Base-by-base conservation (phyloP, 768 basidiomycete species). In the Xerocomellus intermedius region DNA sequence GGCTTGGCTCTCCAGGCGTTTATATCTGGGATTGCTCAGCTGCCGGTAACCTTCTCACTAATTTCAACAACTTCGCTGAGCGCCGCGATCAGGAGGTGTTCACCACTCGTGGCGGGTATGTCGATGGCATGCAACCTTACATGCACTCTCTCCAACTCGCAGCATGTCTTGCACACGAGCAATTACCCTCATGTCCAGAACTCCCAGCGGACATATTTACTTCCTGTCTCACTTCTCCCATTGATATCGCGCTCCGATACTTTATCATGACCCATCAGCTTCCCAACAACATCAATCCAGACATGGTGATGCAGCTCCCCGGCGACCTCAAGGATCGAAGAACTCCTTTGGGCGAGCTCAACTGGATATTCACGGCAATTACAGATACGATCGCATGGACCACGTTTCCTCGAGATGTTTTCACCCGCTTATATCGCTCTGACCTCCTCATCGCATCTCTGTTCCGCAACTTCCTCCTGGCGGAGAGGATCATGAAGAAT, bases 381-480 rank as follows among this genome's bases (percentile, higher is more conserved):
- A 98, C 97, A 16, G 97, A 99, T 73, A 98, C 97, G 9, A 98
- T 99, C 58, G 97, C 97, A 8, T 99, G 97, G 97, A 95, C 95
- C 14, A 91, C 93, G 3, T 96, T 99, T 69, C 89, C 94, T 37
- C 83, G 88, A 43, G 94, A 97, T 36, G 82, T 92, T 4, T 98
- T 99, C 73, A 94, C 94, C 17, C 84, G 93, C 35, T 74, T 98
- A 24, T 98, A 98, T 71, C 82, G 97, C 42, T 96, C 94, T 50
- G 97, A 99, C 68, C 83, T 98, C 50, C 82, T 98, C 41, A 93
- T 98, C 48, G 95, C 97, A 1, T 97, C 94, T 7, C 77, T 99
- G 3, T 99, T 98, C 77, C 86, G 97, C 28, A 98, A 98, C 63
- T 99, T 97, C 77, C 83, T 99, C 8, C 81, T 98, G 44, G 97